Evolutionary conservation across 805 yeast genomes (phyloP), one percentile per base, ranked within the genome.

Genomic region (Saturnispora sanitii): DNA sequence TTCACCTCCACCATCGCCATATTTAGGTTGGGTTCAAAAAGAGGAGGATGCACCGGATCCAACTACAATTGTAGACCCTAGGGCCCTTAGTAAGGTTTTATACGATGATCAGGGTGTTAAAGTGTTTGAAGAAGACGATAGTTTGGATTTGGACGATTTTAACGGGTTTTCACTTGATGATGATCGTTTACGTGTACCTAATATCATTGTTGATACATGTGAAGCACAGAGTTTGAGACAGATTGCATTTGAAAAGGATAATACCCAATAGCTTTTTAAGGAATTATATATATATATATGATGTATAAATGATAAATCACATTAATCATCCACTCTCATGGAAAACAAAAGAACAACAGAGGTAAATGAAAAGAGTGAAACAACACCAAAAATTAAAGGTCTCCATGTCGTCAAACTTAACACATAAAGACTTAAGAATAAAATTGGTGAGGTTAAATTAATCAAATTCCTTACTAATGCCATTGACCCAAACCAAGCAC

Each of bases 401-500:
- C 53, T 48, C 31, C 42, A 39, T n/a, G 40, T 42, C 2, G 60
- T 50, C 13, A 73, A 60, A 0, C 75, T 68, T 2, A 50, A 38
- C 0, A 73, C 65, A 48, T 80, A 82, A 19, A 77, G 40, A 2
- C 62, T 57, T 15, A 79, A 56, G 25, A 72, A 55, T 0, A 63
- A 15, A 5, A 75, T 57, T 0, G 90, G 86, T 1, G 67, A 59
- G 7, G 70, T 42, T 44, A 79, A 60, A 44, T 63, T 57, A 4
- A 71, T 56, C 0, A 71, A 37, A 47, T 75, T 78, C 52, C 76
- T 73, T 15, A 79, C 53, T 37, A 82, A 55, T 0, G 85, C 74
- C 33, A 81, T 56, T 1, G 80, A 85, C 8, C 90, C 87, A 60
- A 80, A 81, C 15, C 79, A 65, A 55, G 80, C 86, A 15, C 94